These are phyloP conservation scores for Corylus avellana DNA, from an alignment of 306 rosid genomes.

Conservation along the genomic window DNA sequence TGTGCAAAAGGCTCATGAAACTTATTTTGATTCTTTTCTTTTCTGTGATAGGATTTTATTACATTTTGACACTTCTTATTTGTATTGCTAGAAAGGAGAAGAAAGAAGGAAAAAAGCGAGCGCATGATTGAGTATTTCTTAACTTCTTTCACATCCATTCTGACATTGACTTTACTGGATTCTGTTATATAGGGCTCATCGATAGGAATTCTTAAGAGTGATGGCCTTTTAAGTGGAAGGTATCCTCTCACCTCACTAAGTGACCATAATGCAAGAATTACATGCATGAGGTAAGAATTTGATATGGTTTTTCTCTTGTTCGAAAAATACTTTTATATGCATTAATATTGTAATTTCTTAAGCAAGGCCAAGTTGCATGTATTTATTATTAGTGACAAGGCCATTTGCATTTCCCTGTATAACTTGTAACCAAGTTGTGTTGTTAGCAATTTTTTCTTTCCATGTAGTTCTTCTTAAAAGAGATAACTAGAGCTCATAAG, in stretches of 20 bases:
- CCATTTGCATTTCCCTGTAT: not conserved
- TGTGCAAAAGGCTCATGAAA: not conserved
- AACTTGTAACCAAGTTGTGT: conserved; percentile 2
- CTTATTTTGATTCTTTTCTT: not conserved
- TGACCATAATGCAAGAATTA: conserved; percentile 74
- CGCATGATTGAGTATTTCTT: not conserved
- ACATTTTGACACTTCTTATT: not conserved
- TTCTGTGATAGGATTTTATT: not conserved
- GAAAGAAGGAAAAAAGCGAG: not conserved
- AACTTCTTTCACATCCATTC: conserved; percentile 3
- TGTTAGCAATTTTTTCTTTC: not conserved
- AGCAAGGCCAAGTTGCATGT: not conserved
- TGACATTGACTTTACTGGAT: conserved; percentile 23
- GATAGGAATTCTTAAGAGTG: conserved; percentile 33
- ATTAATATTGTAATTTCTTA: not conserved
- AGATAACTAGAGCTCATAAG: not conserved
- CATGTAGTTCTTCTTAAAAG: not conserved
- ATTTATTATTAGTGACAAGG: not conserved
- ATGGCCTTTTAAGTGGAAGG: conserved; percentile 20
- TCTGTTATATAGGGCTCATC: conserved; percentile 55
- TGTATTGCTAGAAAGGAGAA: not conserved
- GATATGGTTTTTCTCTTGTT: not conserved
- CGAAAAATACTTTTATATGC: not conserved
- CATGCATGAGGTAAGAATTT: conserved; percentile 68
- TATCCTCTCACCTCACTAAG: conserved; percentile 11